Evolutionary conservation across 257 asterid species (phyloP).

Genomic region (Thymus quinquecostatus): DNA sequence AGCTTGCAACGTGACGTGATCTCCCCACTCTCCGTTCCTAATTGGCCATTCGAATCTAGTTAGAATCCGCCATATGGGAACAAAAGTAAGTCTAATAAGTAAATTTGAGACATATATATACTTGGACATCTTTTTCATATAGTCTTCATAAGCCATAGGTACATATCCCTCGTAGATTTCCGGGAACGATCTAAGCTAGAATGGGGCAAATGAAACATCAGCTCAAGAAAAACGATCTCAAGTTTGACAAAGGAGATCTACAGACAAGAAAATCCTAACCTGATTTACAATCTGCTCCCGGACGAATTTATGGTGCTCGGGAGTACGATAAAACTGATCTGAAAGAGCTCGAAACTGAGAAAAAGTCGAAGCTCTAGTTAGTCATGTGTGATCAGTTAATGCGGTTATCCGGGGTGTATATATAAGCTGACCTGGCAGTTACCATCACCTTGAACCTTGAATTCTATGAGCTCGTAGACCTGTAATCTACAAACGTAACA

Average conservation of each 20-base stretch:
- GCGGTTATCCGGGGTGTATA: background rate
- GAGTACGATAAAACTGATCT: constrained; percentile 91
- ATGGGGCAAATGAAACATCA: constrained; percentile 31
- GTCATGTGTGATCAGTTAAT: background rate
- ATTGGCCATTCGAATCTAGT: constrained; percentile 30
- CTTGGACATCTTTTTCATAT: constrained; percentile 86
- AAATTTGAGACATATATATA: constrained; percentile 45
- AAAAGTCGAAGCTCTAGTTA: constrained; percentile 19
- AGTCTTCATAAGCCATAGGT: constrained; percentile 85
- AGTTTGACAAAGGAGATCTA: constrained; percentile 3
- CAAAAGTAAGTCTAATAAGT: constrained; percentile 23
- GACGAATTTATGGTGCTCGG: constrained; percentile 92
- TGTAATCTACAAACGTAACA: constrained; percentile 62
- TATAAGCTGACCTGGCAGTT: constrained; percentile 81
- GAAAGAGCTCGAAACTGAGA: constrained; percentile 90
- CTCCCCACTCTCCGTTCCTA: constrained; percentile 98
- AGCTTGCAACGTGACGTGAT: constrained; percentile 97
- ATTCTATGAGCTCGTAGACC: constrained; percentile 81
- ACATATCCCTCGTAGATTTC: constrained; percentile 91
- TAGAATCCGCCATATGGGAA: constrained; percentile 29
- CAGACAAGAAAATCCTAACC: constrained; percentile 46
- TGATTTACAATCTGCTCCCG: constrained; percentile 88
- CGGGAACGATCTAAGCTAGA: constrained; percentile 76
- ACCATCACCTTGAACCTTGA: constrained; percentile 93
- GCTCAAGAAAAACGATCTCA: constrained; percentile 24